A percentile compares a stretch with the other conserved stretches of the same genome.
Evolutionary conservation across 495 filamentous ascomycete genomes (phyloP).

Genomic region (Viridothelium virens): DNA sequence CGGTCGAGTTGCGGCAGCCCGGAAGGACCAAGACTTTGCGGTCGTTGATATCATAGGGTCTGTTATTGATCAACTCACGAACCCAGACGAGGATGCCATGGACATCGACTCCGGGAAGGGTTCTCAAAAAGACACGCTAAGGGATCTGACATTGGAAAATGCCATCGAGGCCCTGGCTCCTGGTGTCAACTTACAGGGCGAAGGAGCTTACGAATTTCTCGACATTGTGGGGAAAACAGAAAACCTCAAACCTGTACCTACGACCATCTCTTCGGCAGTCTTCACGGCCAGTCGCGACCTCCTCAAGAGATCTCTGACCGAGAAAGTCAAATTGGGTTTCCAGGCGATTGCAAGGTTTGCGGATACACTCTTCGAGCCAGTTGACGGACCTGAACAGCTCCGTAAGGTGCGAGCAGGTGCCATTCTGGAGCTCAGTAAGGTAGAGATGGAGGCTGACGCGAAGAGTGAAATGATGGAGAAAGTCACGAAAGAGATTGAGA

Average conservation of each 20-base stretch:
- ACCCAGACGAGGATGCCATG: slow-evolving; percentile 52
- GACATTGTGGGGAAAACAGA: neutral
- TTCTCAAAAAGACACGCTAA: slow-evolving; percentile 17
- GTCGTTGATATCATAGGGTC: slow-evolving; percentile 52
- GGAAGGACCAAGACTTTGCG: slow-evolving; percentile 60
- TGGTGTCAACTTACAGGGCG: neutral
- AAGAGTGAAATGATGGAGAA: neutral
- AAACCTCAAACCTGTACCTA: neutral
- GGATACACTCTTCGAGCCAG: slow-evolving; percentile 23
- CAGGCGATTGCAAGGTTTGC: neutral
- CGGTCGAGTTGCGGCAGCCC: slow-evolving; percentile 58
- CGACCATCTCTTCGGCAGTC: neutral
- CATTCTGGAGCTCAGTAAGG: slow-evolving; percentile 16
- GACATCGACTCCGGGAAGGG: slow-evolving; percentile 47
- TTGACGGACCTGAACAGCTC: slow-evolving; percentile 25
- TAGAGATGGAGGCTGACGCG: slow-evolving; percentile 6
- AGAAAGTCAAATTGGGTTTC: neutral
- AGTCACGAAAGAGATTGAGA: slow-evolving; percentile 14
- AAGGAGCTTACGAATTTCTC: neutral
- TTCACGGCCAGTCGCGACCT: neutral
- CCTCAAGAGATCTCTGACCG: neutral
- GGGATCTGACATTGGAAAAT: slow-evolving; percentile 19
- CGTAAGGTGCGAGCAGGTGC: slow-evolving; percentile 26
- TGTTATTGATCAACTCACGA: slow-evolving; percentile 39
- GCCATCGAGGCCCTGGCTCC: neutral